Conservation (phyloP, 805 yeast species). For the Monosporozyma yasuniensis region DNA sequence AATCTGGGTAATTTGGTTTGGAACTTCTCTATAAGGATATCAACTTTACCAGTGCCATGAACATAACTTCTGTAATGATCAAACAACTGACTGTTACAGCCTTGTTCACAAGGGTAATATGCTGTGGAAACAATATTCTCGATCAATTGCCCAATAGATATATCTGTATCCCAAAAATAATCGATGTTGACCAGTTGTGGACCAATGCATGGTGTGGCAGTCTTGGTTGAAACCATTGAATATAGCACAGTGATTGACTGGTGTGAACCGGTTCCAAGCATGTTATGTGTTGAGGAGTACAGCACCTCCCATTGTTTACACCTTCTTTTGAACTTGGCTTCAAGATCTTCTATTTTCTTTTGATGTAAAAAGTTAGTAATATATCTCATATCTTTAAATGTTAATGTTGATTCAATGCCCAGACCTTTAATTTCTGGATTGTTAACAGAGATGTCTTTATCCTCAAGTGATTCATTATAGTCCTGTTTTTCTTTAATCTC, state of each 20-base stretch:
- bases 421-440: constrained; percentile 11
- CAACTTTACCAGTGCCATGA: constrained; percentile 78
- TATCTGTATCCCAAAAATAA: constrained; percentile 84
- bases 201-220: constrained; percentile 87
- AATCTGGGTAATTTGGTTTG: constrained; percentile 49
- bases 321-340: constrained; percentile 27
- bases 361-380: constrained; percentile 28
- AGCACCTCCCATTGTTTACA: constrained; percentile 62
- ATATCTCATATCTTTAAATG: constrained; percentile 26
- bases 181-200: constrained; percentile 81
- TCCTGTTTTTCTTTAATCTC: constrained; percentile 23
- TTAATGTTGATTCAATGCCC: constrained; percentile 24
- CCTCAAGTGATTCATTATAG: constrained; percentile 23
- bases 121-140: constrained; percentile 72
- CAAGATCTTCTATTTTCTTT: constrained; percentile 25
- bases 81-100: constrained; percentile 59
- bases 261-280: constrained; percentile 64
- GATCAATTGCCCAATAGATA: constrained; percentile 79
- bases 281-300: constrained; percentile 41
- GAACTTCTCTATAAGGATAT: constrained; percentile 58
- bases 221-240: constrained; percentile 72
- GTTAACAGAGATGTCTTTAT: constrained; percentile 10
- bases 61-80: constrained; percentile 84
- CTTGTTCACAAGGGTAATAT: constrained; percentile 61
- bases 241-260: constrained; percentile 72